phyloP scores from a whole-genome alignment of 2,329 filamentous ascomycete genomes.

The Nothophaeocryptopus gaeumannii region DNA sequence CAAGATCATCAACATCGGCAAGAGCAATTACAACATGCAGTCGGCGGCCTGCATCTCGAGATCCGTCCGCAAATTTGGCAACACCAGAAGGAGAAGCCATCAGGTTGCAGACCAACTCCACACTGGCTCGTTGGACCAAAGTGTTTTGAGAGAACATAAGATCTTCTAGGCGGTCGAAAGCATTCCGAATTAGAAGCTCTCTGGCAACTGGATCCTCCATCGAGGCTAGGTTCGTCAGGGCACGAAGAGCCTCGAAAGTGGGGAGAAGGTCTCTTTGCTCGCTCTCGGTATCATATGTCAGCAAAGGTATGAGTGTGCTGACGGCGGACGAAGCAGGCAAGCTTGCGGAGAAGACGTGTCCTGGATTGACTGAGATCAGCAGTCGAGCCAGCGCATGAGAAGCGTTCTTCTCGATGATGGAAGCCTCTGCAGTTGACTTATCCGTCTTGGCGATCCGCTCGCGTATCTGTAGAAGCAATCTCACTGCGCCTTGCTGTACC shows the following conservation, averaged over 20 bases:
- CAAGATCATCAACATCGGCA: slow-evolving; percentile 77
- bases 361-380: slow-evolving; percentile 59
- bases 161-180: slow-evolving; percentile 78
- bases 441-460: slow-evolving; percentile 56
- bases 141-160: slow-evolving; percentile 74
- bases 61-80: slow-evolving; percentile 65
- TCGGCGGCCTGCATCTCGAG: slow-evolving; percentile 66
- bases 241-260: slow-evolving; percentile 84
- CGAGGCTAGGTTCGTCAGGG: slow-evolving; percentile 89
- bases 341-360: slow-evolving; percentile 77
- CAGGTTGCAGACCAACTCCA: slow-evolving; percentile 89
- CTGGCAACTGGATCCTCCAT: slow-evolving; percentile 61
- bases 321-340: slow-evolving; percentile 75
- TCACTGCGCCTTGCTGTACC: slow-evolving; percentile 90
- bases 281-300: slow-evolving; percentile 60
- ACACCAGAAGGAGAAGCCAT: slow-evolving; percentile 67
- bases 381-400: slow-evolving; percentile 52
- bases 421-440: slow-evolving; percentile 32
- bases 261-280: slow-evolving; percentile 75
- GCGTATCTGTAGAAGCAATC: slow-evolving; percentile 72
- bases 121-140: slow-evolving; percentile 75
- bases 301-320: slow-evolving; percentile 72
- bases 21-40: slow-evolving; percentile 83
- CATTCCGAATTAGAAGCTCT: slow-evolving; percentile 66
- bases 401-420: slow-evolving; percentile 32